Evolutionary conservation across 371 early-diverging fungal genomes (phyloP), one percentile per base, ranked within the genome.

Genomic region (Basidiobolus meristosporus): DNA sequence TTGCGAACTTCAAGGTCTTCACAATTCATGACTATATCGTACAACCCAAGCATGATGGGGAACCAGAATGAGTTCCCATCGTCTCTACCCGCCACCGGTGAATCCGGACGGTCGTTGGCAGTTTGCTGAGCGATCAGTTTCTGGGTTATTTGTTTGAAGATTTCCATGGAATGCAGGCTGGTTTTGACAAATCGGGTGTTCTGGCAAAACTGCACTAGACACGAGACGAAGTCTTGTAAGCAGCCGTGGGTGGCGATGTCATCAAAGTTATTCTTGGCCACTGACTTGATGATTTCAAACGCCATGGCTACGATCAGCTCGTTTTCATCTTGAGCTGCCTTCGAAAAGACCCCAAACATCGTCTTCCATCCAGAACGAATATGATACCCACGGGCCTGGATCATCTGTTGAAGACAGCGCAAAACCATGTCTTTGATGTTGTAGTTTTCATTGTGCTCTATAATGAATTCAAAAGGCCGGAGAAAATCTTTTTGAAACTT

Each of bases 401-500:
- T 78, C 64, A 93, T 77, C 57, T 90, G 90, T 31, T 77, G 73
- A 12, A 93, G 47, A 48, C 91, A 93, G n/a, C 80, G 70, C 34
- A 93, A 51, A 44, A 56, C 87, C 87, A 90, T 86, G 53, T 93
- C 95, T 54, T 89, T 88, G 54, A 93, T 82, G 33, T 73, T 63
- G 18, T 70, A 53, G 44, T 81, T 76, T 0, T 68, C 60, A 39
- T 79, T 79, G 44, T 77, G 74, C 16, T 73, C 79, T 19, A 93
- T 46, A 9, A 90, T 75, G 44, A 78, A 66, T 14, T 78, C 82
- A 60, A 90, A 93, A 20, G 95, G 95, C 51, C 77, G 71, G 48
- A 93, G 50, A 44, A 93, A 90, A 53, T 90, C 90, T 49, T 88
- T 86, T 60, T 93, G 91, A 63, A 93, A 93, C 53, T 90, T 86